Conservation (phyloP, 1,284 basidiomycete genomes). For the Marasmius fiardii region DNA sequence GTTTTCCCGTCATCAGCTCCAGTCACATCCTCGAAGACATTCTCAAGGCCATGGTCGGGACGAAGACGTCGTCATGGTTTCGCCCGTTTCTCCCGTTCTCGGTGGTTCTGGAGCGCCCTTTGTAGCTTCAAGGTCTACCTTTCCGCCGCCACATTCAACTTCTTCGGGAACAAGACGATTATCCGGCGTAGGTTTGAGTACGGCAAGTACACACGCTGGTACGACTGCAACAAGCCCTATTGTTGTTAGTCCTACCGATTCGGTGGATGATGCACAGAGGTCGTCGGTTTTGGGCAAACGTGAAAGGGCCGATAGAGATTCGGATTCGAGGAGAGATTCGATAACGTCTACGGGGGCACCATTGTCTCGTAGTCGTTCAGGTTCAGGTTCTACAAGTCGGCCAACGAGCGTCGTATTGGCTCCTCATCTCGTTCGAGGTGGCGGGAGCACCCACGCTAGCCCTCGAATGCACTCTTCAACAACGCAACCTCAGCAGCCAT, state of each 20-base stretch:
- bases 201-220: not conserved
- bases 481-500: not conserved
- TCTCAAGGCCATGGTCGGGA: not conserved
- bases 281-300: not conserved
- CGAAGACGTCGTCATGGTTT: not conserved
- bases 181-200: not conserved
- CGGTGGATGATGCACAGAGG: not conserved
- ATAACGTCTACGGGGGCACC: not conserved
- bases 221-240: not conserved
- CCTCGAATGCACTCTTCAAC: not conserved
- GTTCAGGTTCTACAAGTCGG: not conserved
- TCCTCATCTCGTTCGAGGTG: not conserved
- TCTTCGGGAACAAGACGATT: not conserved
- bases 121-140: not conserved
- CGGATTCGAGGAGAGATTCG: not conserved
- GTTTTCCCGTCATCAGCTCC: too few species aligned
- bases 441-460: not conserved
- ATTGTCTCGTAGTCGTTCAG: not conserved
- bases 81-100: not conserved
- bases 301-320: not conserved
- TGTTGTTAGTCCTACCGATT: not conserved
- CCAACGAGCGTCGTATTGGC: not conserved
- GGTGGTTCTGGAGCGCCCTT: not conserved
- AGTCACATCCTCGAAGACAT: too few species aligned
- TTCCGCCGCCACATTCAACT: not conserved